A percentile compares a stretch with the other conserved stretches of the same genome.
Conservation (phyloP, 2,329 filamentous ascomycete species). For the Didymella pomorum region DNA sequence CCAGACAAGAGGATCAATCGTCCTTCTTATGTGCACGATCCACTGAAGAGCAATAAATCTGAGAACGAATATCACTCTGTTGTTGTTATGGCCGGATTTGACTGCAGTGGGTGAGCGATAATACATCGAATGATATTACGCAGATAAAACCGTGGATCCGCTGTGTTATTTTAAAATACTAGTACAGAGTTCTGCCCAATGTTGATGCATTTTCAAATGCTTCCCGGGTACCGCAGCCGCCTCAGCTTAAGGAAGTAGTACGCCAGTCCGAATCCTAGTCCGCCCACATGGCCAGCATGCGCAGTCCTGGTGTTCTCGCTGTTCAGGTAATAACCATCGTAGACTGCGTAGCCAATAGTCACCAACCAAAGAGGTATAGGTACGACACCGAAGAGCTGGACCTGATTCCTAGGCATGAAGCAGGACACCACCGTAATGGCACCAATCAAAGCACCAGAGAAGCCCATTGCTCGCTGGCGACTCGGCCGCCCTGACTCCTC, state of each 20-base stretch:
- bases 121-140: neutral
- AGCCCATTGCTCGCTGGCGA: conserved; percentile 33
- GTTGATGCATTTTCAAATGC: conserved; percentile 1
- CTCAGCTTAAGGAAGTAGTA: conserved; percentile 37
- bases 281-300: conserved; percentile 58
- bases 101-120: neutral
- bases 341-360: conserved; percentile 46
- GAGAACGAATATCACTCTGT: neutral
- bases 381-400: conserved; percentile 51
- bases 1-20: neutral
- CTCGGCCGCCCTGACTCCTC: conserved; percentile 13
- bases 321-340: conserved; percentile 53
- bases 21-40: neutral
- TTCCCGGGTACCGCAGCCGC: conserved; percentile 8
- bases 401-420: conserved; percentile 45
- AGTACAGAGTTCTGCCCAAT: neutral
- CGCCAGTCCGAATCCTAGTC: conserved; percentile 50
- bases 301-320: conserved; percentile 37
- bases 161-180: neutral
- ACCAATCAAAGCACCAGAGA: conserved; percentile 55
- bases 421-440: conserved; percentile 51
- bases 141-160: neutral
- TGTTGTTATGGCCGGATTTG: neutral
- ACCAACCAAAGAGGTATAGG: conserved; percentile 52
- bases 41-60: neutral